Base-by-base conservation (phyloP, 345 rosid genomes). In the Hevea brasiliensis region DNA sequence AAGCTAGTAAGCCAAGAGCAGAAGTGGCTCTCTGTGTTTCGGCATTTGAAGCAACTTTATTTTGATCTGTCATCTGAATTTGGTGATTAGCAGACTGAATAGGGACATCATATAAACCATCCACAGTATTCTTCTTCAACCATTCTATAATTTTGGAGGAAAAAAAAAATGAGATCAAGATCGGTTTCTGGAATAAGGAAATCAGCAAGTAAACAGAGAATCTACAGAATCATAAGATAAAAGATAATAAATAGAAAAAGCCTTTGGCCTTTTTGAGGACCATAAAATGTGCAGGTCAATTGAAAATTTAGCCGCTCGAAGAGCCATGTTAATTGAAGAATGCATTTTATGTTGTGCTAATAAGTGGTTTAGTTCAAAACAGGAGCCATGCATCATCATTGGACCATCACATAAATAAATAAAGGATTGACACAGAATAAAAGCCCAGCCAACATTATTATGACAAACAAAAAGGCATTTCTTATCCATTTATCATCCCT, bases 1-100 rank as follows among this genome's bases (percentile, higher is more conserved):
- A 81, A 84, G 93, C 99, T 68, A 95, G 84, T 23, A 95, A 76
- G 56, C 89, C 90, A 71, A 95, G 98, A 40, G 97, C 96, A 73
- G 89, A 90, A 64, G 71, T 51, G 18, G 82, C 83, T 50, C 70
- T 72, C 50, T 67, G 53, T 44, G 55, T 76, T 56, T 65, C 76
- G 62, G 87, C 48, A 66, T 65, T 70, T 37, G 88, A 76, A 76
- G 67, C 64, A 58, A 71, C 63, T 77, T 67, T 83, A 76, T 69
- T 85, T 76, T 65, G 82, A 85, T 75, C 77, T 42, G 60, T 70
- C 10, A 32, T 71, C 74, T 72, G 85, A 65, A 63, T 62, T 66
- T 72, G 83, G 53, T 57, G 75, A 80, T 80, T 74, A 71, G 47
- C 60, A 47, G 83, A 77, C 71, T 81, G 87, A 85, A 82, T 84